Conservation (phyloP, 2,329 filamentous ascomycete species). For the Fusarium buxicola region DNA sequence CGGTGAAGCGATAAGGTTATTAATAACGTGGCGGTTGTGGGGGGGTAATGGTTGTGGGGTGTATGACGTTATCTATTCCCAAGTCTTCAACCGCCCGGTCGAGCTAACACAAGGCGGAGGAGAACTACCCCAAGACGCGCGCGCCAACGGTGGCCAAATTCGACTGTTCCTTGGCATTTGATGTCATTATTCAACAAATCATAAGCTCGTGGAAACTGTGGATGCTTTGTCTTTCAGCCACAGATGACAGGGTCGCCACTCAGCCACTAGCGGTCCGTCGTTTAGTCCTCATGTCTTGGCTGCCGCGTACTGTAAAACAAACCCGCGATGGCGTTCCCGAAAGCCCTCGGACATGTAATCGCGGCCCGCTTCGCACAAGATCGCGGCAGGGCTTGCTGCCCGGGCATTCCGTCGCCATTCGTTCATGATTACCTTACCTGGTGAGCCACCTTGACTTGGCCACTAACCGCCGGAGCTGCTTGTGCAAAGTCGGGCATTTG, state of each 20-base stretch:
- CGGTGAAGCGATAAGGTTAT: no score
- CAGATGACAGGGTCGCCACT: not conserved
- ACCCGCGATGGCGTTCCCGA: slow-evolving; percentile 18
- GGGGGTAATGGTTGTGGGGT: no score
- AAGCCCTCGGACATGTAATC: slow-evolving; percentile 17
- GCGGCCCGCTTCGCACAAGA: slow-evolving; percentile 16
- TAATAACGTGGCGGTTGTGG: no score
- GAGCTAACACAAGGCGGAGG: slow-evolving; percentile 9
- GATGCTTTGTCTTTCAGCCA: not conserved
- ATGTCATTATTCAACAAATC: not conserved
- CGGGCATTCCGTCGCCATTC: slow-evolving; percentile 20
- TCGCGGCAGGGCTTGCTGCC: not conserved
- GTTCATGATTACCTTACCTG: slow-evolving; percentile 6
- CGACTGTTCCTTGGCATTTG: not conserved
- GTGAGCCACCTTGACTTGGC: not conserved
- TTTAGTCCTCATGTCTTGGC: no score
- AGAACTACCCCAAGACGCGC: not conserved
- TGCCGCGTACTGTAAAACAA: not conserved
- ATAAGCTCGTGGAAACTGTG: not conserved
- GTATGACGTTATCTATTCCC: not conserved
- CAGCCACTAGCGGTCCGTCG: not conserved
- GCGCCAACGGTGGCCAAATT: slow-evolving; percentile 7
- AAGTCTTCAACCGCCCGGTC: not conserved
- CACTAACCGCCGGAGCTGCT: not conserved
- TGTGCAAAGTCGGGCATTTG: slow-evolving; percentile 2